Conservation (phyloP, 2,329 filamentous ascomycete genomes). For the Escovopsis sp. region DNA sequence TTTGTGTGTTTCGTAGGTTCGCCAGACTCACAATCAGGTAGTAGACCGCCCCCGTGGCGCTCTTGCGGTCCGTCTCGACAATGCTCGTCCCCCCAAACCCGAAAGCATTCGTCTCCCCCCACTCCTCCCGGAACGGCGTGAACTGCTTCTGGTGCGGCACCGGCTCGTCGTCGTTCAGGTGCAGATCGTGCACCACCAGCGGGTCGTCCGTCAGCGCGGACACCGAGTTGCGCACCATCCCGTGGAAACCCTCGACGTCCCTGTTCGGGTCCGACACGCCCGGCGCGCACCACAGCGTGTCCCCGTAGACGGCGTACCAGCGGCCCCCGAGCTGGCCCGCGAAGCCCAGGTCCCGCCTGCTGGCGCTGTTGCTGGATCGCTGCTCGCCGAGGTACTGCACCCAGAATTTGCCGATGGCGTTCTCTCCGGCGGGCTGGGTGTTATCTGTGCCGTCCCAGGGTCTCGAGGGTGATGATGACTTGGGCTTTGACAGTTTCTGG, state of each 20-base stretch:
- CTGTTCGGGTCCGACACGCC: constrained; percentile 18
- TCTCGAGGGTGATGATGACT: background rate
- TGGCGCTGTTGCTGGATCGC: constrained; percentile 21
- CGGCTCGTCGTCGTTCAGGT: constrained; percentile 17
- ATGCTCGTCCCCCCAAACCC: constrained; percentile 27
- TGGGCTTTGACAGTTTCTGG: background rate
- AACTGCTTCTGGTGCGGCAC: constrained; percentile 20
- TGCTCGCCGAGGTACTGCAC: constrained; percentile 22
- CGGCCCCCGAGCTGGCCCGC: constrained; percentile 19
- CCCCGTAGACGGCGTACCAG: constrained; percentile 24
- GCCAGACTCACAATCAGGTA: constrained; percentile 20
- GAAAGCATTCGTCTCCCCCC: constrained; percentile 20
- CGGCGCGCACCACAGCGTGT: constrained; percentile 18
- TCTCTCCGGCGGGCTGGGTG: constrained; percentile 21
- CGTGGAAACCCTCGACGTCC: constrained; percentile 21
- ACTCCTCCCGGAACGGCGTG: constrained; percentile 20
- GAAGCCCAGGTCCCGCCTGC: constrained; percentile 23
- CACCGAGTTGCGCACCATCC: constrained; percentile 24
- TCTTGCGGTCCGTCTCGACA: constrained; percentile 17
- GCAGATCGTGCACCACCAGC: constrained; percentile 20
- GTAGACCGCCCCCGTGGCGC: constrained; percentile 18
- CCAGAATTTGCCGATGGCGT: constrained; percentile 16
- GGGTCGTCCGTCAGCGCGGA: constrained; percentile 21
- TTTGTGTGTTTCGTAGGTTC: too few species aligned
- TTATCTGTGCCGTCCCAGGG: constrained; percentile 16